Conservation (phyloP, 192 early-diverging fungal genomes). For the Linnemannia zychae region DNA sequence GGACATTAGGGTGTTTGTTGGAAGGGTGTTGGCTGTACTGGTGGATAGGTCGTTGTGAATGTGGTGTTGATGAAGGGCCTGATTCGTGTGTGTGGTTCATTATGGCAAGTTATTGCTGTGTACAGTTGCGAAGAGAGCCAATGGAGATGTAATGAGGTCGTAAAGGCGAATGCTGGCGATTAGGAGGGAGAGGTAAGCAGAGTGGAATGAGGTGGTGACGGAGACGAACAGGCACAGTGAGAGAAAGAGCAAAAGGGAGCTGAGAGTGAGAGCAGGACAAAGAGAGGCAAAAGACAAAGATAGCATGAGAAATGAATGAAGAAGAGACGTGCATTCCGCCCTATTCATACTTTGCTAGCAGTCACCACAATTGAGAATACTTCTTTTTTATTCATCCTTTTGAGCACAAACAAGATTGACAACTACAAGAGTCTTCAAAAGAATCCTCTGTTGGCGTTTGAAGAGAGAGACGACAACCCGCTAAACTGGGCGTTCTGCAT, state of each 20-base stretch:
- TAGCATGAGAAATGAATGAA: not conserved
- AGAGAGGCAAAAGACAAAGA: not conserved
- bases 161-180: not conserved
- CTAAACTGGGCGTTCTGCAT: conserved; percentile 30
- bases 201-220: not conserved
- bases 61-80: conserved; percentile 24
- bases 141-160: not conserved
- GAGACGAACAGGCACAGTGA: not conserved
- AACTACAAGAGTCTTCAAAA: conserved; percentile 14
- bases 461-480: conserved; percentile 26
- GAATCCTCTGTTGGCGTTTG: conserved; percentile 29
- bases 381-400: not conserved
- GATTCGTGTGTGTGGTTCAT: conserved; percentile 20
- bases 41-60: conserved; percentile 12
- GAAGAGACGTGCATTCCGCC: too few relatives aligned
- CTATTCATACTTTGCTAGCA: too few relatives aligned
- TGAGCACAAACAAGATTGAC: not conserved
- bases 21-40: conserved; percentile 3
- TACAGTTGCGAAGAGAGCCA: not conserved
- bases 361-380: too few relatives aligned
- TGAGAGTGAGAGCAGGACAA: not conserved
- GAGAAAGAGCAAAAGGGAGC: not conserved
- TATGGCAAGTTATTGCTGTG: not conserved
- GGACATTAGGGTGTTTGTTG: conserved; percentile 15
- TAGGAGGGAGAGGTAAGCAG: not conserved